phyloP scores from a whole-genome alignment of 169 alveolate genomes.

The Cryptosporidium felis region DNA sequence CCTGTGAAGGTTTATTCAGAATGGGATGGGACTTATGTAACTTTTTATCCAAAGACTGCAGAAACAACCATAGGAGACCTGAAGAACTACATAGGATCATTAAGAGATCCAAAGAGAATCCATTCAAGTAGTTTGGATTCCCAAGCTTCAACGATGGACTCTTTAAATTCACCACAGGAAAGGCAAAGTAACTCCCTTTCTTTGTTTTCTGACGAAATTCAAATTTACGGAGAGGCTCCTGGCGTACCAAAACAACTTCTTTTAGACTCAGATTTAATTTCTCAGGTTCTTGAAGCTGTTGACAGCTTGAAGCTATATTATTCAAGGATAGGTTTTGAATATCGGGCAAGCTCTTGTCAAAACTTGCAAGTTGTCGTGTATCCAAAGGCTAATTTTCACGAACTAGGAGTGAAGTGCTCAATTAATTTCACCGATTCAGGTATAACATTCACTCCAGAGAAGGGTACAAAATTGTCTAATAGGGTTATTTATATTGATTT shows the following conservation, averaged over 20 bases:
- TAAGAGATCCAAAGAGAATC: conserved; percentile 7
- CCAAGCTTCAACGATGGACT: conserved; percentile 49
- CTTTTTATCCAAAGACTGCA: not conserved
- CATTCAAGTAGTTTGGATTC: conserved; percentile 8
- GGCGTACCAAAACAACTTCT: not conserved
- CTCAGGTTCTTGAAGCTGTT: not conserved
- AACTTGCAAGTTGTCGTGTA: conserved; percentile 1
- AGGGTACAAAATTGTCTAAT: not conserved
- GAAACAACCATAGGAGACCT: not conserved
- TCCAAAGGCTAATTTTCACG: conserved; percentile 35
- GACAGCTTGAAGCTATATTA: not conserved
- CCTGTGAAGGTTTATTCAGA: conserved; percentile 40
- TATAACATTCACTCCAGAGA: not conserved
- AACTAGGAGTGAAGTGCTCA: not conserved
- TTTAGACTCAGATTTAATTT: not conserved
- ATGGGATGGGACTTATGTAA: conserved; percentile 28
- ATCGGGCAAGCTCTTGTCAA: no score
- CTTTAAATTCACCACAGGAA: not conserved
- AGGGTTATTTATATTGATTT: conserved; percentile 2
- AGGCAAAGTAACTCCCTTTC: not conserved
- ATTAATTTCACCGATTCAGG: not conserved
- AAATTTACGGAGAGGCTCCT: conserved; percentile 6
- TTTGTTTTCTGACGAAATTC: not conserved
- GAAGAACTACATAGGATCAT: not conserved
- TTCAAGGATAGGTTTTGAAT: not conserved